Conservation (phyloP, 1,284 basidiomycete genomes). For the Amylostereum areolatum region DNA sequence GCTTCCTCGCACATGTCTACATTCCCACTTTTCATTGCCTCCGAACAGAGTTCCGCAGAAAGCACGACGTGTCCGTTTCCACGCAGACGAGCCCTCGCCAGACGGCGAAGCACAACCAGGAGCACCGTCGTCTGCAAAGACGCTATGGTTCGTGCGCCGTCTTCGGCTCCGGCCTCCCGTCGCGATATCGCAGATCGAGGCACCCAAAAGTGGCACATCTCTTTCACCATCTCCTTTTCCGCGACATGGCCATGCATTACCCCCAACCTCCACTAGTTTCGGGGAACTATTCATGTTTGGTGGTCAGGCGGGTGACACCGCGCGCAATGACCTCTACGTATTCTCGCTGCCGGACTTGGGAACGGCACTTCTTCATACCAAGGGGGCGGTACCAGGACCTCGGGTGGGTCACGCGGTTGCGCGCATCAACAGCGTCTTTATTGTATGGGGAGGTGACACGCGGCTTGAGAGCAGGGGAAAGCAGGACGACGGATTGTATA, state of each 20-base stretch:
- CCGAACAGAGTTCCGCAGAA: too few species aligned
- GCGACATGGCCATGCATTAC: slow-evolving; percentile 95
- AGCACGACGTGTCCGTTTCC: too few species aligned
- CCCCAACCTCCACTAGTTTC: slow-evolving; percentile 69
- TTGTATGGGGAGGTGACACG: slow-evolving; percentile 99
- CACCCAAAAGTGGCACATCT: slow-evolving; percentile 48
- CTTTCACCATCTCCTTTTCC: slow-evolving; percentile 88
- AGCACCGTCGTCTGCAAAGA: too few species aligned
- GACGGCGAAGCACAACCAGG: too few species aligned
- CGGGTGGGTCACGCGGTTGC: slow-evolving; percentile 96
- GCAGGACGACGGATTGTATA: slow-evolving; percentile 92
- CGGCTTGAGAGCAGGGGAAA: slow-evolving; percentile 70
- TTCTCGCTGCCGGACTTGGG: slow-evolving; percentile 79
- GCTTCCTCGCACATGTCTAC: too few species aligned
- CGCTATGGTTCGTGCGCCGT: slow-evolving; percentile 74
- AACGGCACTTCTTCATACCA: slow-evolving; percentile 78
- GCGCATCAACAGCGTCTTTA: slow-evolving; percentile 91
- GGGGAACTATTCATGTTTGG: slow-evolving; percentile 98
- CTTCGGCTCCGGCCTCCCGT: slow-evolving; percentile 61
- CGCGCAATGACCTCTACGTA: slow-evolving; percentile 92
- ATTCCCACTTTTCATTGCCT: too few species aligned
- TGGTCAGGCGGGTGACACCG: slow-evolving; percentile 88
- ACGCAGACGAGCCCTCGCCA: too few species aligned
- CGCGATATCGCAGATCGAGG: slow-evolving; percentile 54
- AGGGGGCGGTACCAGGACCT: slow-evolving; percentile 84